Percentiles rank a stretch among this genome's conserved stretches.
Evolutionary conservation across 2,329 filamentous ascomycete genomes (phyloP).

Genomic region (Arthrobotrys megalospora): DNA sequence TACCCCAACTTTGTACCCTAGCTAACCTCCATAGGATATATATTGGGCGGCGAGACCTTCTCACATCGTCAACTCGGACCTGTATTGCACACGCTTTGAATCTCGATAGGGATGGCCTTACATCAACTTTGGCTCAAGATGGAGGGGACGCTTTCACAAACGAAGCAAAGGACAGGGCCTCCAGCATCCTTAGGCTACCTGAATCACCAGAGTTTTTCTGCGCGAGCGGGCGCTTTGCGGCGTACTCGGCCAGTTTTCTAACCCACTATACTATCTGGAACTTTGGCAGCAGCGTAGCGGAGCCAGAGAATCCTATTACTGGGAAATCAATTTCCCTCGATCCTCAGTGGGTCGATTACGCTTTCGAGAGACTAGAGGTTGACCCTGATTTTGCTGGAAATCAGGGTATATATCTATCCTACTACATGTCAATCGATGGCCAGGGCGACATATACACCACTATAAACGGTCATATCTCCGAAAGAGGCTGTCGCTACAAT

Average conservation of each 20-base stretch:
- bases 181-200: neutral
- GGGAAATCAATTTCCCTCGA: constrained; percentile 26
- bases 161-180: constrained; percentile 9
- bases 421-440: constrained; percentile 33
- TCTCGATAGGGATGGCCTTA: neutral
- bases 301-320: neutral
- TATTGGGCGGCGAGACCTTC: constrained; percentile 14
- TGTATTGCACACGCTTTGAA: neutral
- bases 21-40: neutral
- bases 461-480: constrained; percentile 17
- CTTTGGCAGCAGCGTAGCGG: neutral
- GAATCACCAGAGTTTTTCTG: constrained; percentile 24
- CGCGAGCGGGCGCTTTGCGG: constrained; percentile 23
- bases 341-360: neutral
- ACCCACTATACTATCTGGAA: constrained; percentile 32
- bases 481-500: neutral
- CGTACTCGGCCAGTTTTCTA: constrained; percentile 20
- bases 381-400: neutral
- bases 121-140: neutral
- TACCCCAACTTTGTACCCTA: neutral
- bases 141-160: constrained; percentile 23
- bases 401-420: neutral
- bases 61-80: neutral
- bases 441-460: constrained; percentile 18
- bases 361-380: neutral